Evolutionary conservation across 176 grass and related monocot genomes (phyloP).

Genomic region (Hordeum vulgare): DNA sequence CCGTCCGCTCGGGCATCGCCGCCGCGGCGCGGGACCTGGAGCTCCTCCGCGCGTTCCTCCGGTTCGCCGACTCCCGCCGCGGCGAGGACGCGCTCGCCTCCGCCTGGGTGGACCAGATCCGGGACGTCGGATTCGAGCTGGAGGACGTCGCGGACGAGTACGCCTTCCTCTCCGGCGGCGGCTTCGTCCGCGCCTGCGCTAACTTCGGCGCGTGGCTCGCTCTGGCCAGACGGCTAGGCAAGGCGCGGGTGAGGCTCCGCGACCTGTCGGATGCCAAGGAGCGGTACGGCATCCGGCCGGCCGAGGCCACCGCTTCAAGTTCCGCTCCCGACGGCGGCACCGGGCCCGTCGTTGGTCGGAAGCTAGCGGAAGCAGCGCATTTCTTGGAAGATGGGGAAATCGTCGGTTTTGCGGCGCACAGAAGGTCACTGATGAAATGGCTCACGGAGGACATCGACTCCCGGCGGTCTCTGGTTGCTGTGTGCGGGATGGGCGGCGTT

Average conservation of each 20-base stretch:
- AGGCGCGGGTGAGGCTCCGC: constrained; percentile 18
- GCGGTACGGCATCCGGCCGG: background rate
- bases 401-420: constrained; percentile 4
- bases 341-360: background rate
- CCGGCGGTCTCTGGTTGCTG: background rate
- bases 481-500: constrained; percentile 35
- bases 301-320: background rate
- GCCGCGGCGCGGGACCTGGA: constrained; percentile 21
- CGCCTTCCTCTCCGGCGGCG: constrained; percentile 18
- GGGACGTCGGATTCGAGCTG: constrained; percentile 8
- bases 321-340: background rate
- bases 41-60: constrained; percentile 32
- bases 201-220: constrained; percentile 4
- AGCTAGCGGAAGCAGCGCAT: constrained; percentile 17
- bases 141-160: constrained; percentile 27
- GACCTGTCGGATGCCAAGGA: constrained; percentile 10
- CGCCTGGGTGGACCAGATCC: constrained; percentile 25
- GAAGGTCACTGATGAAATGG: constrained; percentile 21
- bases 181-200: background rate
- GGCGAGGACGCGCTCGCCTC: background rate
- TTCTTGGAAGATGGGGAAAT: background rate
- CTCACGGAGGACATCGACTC: background rate
- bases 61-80: constrained; percentile 19
- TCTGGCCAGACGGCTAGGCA: background rate
- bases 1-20: constrained; percentile 18